phyloP scores from a whole-genome alignment of 2,329 filamentous ascomycete genomes.

The Fusarium beomiforme region DNA sequence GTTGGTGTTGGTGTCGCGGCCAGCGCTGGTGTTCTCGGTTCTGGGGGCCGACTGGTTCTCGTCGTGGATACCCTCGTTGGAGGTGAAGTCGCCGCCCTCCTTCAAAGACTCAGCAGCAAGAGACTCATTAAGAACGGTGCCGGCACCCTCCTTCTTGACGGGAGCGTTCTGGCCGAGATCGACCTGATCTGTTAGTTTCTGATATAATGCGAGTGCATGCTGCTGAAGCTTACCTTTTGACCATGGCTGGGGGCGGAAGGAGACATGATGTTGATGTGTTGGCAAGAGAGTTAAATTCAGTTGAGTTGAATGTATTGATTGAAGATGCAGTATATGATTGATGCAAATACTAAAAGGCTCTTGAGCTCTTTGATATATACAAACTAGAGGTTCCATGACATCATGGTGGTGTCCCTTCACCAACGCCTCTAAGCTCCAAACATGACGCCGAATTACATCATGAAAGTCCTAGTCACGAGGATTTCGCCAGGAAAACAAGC shows the following conservation, averaged over 20 bases:
- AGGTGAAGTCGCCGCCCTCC: constrained; percentile 67
- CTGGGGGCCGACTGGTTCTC: constrained; percentile 29
- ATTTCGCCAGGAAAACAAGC: background rate
- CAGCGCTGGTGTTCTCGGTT: constrained; percentile 9
- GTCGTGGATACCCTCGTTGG: constrained; percentile 62
- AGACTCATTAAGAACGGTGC: constrained; percentile 73
- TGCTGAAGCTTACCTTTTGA: constrained; percentile 34
- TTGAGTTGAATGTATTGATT: background rate
- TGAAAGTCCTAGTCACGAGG: constrained; percentile 12
- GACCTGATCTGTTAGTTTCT: constrained; percentile 52
- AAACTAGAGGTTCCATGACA: constrained; percentile 22
- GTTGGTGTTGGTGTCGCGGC: background rate
- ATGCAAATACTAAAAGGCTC: background rate
- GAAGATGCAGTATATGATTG: background rate
- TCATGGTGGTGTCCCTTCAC: constrained; percentile 22
- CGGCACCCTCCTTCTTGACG: constrained; percentile 67
- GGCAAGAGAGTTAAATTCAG: background rate
- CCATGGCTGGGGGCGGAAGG: constrained; percentile 28
- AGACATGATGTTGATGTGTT: constrained; percentile 30
- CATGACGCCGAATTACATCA: constrained; percentile 40
- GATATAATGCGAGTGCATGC: background rate
- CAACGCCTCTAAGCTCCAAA: constrained; percentile 14
- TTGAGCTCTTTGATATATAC: constrained; percentile 31
- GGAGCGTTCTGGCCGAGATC: constrained; percentile 59
- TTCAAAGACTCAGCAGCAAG: constrained; percentile 78